Conservation (phyloP, 176 grass and related monocot species). For the Eremochloa ophiuroides region DNA sequence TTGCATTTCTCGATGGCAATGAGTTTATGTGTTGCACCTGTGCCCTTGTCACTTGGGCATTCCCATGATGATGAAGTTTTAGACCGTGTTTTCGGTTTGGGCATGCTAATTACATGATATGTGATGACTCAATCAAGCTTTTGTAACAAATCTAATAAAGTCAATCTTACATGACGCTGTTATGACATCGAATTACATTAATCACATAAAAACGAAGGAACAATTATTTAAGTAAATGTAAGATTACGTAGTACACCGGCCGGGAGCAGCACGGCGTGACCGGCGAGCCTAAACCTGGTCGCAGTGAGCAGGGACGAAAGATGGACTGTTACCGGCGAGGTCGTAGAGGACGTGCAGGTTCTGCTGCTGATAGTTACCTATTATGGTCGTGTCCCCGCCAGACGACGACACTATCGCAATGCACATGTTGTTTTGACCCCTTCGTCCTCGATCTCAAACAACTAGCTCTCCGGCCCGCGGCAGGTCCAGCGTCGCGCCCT, state of each 20-base stretch:
- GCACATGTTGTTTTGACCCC: background rate
- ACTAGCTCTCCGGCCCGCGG: slow-evolving; percentile 50
- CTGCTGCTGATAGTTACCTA: slow-evolving; percentile 74
- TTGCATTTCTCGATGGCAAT: too few relatives aligned
- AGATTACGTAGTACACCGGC: background rate
- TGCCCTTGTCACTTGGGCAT: too few relatives aligned
- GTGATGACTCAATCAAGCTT: too few relatives aligned
- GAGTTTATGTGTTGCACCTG: too few relatives aligned
- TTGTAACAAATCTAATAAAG: too few relatives aligned
- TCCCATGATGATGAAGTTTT: too few relatives aligned
- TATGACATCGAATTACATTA: too few relatives aligned
- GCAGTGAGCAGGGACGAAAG: slow-evolving; percentile 45
- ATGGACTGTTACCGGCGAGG: slow-evolving; percentile 29
- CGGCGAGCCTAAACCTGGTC: background rate
- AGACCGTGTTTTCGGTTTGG: too few relatives aligned
- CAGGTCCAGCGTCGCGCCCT: slow-evolving; percentile 48
- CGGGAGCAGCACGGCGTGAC: background rate
- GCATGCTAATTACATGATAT: too few relatives aligned
- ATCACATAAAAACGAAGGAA: too few relatives aligned
- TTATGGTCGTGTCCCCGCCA: slow-evolving; percentile 14
- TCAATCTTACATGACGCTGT: too few relatives aligned
- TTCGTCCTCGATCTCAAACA: slow-evolving; percentile 8
- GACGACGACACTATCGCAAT: slow-evolving; percentile 16
- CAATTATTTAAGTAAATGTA: background rate
- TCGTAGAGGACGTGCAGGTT: slow-evolving; percentile 65